Conservation (phyloP, 2,329 filamentous ascomycete species). For the Talaromyces sp. region DNA sequence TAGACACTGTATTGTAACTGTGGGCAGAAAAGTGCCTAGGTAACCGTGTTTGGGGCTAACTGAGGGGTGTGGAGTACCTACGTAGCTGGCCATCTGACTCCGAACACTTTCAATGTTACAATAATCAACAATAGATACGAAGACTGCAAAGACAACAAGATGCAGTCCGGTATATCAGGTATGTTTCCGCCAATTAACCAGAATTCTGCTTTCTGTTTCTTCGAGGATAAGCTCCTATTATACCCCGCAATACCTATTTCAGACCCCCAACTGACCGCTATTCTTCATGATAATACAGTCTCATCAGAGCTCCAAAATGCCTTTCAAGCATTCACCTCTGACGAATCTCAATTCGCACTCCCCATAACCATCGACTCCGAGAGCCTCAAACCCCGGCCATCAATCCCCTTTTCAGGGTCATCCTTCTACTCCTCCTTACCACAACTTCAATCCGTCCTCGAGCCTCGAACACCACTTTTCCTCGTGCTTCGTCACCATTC, state of each 20-base stretch:
- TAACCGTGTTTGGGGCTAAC: background rate
- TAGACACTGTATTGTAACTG: background rate
- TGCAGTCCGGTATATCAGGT: slow-evolving; percentile 52
- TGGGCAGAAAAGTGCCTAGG: background rate
- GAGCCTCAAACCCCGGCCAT: slow-evolving; percentile 39
- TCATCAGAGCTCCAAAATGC: slow-evolving; percentile 47
- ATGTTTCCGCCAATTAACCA: slow-evolving; percentile 12
- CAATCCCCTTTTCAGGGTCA: slow-evolving; percentile 41
- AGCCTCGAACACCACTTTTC: slow-evolving; percentile 57
- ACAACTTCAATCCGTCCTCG: slow-evolving; percentile 50
- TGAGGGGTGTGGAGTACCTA: background rate
- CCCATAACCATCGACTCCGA: slow-evolving; percentile 47
- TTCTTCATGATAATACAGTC: slow-evolving; percentile 30
- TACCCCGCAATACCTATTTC: slow-evolving; percentile 14
- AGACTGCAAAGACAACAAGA: slow-evolving; percentile 25
- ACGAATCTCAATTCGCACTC: slow-evolving; percentile 43
- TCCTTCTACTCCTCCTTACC: slow-evolving; percentile 53
- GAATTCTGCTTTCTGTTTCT: background rate
- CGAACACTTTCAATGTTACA: background rate
- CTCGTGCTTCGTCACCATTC: slow-evolving; percentile 54
- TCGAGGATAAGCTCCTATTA: background rate
- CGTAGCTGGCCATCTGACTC: background rate
- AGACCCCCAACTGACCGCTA: slow-evolving; percentile 1
- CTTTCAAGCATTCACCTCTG: slow-evolving; percentile 43
- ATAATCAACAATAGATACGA: background rate